Percentiles rank a stretch among this genome's conserved stretches.
These are phyloP conservation scores for Ensete ventricosum DNA, from an alignment of 176 grass and related monocot genomes.

Conservation along the genomic window DNA sequence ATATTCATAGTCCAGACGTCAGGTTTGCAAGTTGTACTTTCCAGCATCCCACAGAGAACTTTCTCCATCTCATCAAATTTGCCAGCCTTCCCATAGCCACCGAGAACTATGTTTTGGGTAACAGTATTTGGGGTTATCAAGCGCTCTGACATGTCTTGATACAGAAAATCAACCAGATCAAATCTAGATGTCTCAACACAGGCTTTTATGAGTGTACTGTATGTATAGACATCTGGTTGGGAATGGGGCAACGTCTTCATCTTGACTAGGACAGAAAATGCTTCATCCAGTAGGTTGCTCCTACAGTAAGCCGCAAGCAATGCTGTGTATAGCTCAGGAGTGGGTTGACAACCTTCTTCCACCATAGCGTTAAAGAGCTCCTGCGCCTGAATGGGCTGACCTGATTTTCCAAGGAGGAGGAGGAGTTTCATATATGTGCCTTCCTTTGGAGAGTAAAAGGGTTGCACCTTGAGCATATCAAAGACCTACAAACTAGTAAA, in stretches of 20 bases:
- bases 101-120: constrained; percentile 80
- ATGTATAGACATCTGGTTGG: constrained; percentile 88
- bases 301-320: constrained; percentile 60
- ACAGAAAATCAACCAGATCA: constrained; percentile 54
- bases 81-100: constrained; percentile 74
- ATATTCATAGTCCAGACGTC: constrained; percentile 98
- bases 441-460: constrained; percentile 76
- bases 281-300: constrained; percentile 50
- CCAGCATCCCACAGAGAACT: constrained; percentile 60
- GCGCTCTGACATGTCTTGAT: constrained; percentile 61
- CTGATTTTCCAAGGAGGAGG: constrained; percentile 46
- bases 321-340: constrained; percentile 61
- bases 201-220: constrained; percentile 78
- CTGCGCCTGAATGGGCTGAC: constrained; percentile 43
- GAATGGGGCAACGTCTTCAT: constrained; percentile 64
- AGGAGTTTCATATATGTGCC: constrained; percentile 89
- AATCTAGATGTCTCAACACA: constrained; percentile 48
- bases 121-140: constrained; percentile 65
- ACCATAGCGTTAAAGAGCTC: constrained; percentile 56
- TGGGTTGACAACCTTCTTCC: constrained; percentile 49
- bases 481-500: constrained; percentile 39
- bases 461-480: constrained; percentile 64
- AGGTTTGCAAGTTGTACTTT: constrained; percentile 47
- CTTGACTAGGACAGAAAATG: constrained; percentile 40
- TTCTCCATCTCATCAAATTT: constrained; percentile 73